Percentiles rank a stretch among this genome's conserved stretches.
These are phyloP conservation scores for Psilocybe mexicana DNA, from an alignment of 1,284 basidiomycete genomes.

Conservation along the genomic window DNA sequence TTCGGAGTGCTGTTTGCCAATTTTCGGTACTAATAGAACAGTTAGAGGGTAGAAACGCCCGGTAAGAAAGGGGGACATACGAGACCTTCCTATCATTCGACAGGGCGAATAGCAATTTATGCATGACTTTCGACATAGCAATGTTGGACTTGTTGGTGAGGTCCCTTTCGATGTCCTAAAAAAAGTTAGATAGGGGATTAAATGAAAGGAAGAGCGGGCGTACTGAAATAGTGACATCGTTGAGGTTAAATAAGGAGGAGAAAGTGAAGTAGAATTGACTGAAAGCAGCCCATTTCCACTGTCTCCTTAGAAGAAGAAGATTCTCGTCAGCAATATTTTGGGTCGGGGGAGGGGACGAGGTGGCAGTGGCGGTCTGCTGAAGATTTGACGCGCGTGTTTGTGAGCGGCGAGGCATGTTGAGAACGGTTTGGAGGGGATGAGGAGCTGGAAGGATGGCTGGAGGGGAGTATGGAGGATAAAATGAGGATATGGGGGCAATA, in stretches of 20 bases:
- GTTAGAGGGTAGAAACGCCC: conserved; percentile 23
- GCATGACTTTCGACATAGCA: conserved; percentile 72
- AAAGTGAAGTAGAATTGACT: conserved; percentile 83
- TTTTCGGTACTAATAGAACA: conserved; percentile 55
- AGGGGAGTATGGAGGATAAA: background rate
- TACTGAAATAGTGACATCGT: conserved; percentile 65
- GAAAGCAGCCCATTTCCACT: conserved; percentile 86
- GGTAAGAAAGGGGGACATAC: conserved; percentile 46
- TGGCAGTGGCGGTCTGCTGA: conserved; percentile 22
- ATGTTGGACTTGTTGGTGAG: conserved; percentile 57
- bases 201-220: conserved; percentile 10
- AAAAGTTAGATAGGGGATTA: conserved; percentile 13
- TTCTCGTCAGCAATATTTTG: conserved; percentile 40
- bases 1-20: conserved; percentile 73
- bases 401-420: conserved; percentile 40
- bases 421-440: background rate
- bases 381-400: conserved; percentile 29
- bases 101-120: conserved; percentile 66
- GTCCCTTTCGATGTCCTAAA: conserved; percentile 77
- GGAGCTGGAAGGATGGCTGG: background rate
- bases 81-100: conserved; percentile 80
- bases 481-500: background rate
- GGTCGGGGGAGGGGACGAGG: conserved; percentile 22
- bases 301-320: conserved; percentile 51
- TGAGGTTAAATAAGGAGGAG: conserved; percentile 60